A percentile compares a stretch with the other conserved stretches of the same genome.
Evolutionary conservation across 2,329 filamentous ascomycete species (phyloP).

Genomic region (Fusarium poae): DNA sequence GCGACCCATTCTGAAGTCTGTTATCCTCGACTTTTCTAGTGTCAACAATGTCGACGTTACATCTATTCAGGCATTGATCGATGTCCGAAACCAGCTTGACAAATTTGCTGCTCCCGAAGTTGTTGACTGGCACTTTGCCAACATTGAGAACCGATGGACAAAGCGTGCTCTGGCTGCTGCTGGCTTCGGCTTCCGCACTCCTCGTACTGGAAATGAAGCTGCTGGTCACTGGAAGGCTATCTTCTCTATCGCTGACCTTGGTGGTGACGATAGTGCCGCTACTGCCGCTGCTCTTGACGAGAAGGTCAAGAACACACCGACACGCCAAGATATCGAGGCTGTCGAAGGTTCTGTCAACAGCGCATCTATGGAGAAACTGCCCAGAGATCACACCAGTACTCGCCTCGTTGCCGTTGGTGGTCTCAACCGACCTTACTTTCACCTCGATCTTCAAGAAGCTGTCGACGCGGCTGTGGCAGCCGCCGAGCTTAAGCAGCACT

Average conservation of each 20-base stretch:
- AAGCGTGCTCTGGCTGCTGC: slow-evolving; percentile 67
- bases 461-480: slow-evolving; percentile 60
- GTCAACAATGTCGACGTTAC: slow-evolving; percentile 70
- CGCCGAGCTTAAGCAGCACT: slow-evolving; percentile 50
- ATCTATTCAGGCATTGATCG: slow-evolving; percentile 65
- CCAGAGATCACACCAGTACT: slow-evolving; percentile 48
- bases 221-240: slow-evolving; percentile 74
- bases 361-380: slow-evolving; percentile 47
- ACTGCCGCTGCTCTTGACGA: slow-evolving; percentile 72
- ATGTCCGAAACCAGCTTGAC: slow-evolving; percentile 67
- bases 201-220: slow-evolving; percentile 41
- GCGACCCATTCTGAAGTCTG: slow-evolving; percentile 65
- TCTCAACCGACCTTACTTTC: slow-evolving; percentile 65
- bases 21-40: slow-evolving; percentile 68
- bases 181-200: slow-evolving; percentile 63
- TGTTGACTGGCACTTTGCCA: slow-evolving; percentile 66
- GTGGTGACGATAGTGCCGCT: slow-evolving; percentile 74
- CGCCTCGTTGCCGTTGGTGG: slow-evolving; percentile 58
- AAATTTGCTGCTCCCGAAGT: slow-evolving; percentile 61
- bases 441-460: slow-evolving; percentile 64
- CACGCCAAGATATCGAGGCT: slow-evolving; percentile 50
- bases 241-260: slow-evolving; percentile 91
- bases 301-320: slow-evolving; percentile 51
- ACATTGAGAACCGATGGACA: slow-evolving; percentile 67
- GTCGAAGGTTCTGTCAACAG: slow-evolving; percentile 43